Evolutionary conservation across 2,329 filamentous ascomycete species (phyloP).

Genomic region (Fusarium miscanthi): DNA sequence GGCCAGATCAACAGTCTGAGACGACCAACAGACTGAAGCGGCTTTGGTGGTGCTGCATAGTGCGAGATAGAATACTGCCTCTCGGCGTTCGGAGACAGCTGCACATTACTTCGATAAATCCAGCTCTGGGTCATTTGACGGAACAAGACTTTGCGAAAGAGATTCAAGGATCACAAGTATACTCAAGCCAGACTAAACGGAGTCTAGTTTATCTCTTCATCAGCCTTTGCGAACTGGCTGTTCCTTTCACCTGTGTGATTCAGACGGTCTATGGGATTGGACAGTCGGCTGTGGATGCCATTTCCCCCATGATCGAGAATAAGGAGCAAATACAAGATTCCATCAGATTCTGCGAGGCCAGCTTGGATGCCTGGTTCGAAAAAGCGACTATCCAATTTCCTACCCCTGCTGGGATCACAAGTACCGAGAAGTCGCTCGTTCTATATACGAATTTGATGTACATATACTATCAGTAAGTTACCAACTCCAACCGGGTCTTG

Average conservation of each 20-base stretch:
- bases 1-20: accelerated
- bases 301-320: background rate
- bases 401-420: conserved; percentile 7
- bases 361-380: conserved; percentile 6
- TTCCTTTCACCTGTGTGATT: background rate
- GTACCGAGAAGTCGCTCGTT: conserved; percentile 5
- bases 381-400: conserved; percentile 10
- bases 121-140: accelerated
- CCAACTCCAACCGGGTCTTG: accelerated
- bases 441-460: conserved; percentile 27
- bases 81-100: background rate
- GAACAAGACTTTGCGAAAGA: background rate
- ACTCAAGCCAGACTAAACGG: accelerated
- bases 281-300: accelerated
- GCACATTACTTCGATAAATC: background rate
- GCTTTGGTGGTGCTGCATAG: background rate
- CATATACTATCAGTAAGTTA: conserved; percentile 17
- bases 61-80: background rate
- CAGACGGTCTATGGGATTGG: background rate
- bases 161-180: accelerated
- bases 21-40: accelerated
- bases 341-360: background rate
- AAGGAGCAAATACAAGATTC: accelerated
- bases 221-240: background rate
- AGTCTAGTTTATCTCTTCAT: accelerated